Base-by-base conservation (phyloP, 2,329 filamentous ascomycete genomes). In the Acephala macrosclerotiorum region DNA sequence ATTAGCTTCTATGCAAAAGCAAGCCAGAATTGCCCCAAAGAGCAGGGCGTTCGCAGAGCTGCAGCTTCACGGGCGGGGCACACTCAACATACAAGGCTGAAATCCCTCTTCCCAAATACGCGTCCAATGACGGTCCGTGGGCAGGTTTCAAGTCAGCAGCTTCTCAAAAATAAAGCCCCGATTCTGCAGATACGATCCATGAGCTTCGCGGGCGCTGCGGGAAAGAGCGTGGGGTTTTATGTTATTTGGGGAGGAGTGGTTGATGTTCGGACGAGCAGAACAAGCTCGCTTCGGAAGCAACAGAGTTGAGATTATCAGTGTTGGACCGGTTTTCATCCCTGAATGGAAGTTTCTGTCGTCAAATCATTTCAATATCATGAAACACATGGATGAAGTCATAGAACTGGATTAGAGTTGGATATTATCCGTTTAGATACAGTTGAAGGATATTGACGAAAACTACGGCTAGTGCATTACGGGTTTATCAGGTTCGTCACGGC, bases 21-120 rank as follows among this genome's bases (percentile, higher is more conserved):
- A n/a, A n/a, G n/a, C n/a, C n/a, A n/a, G n/a, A n/a, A n/a, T n/a
- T n/a, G n/a, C n/a, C n/a, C n/a, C n/a, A 58, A 64, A 61, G 61
- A 57, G 3, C 45, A 25, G 7, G 7, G 45, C 45, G 58, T 47
- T 36, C 25, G 25, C 11, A 9, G 40, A 33, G 42, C 55, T 63
- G 60, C 47, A 45, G 35, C 51, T 61, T 12, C 29, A 53, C 61
- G 60, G 62, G 58, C 61, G 60, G 62, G 62, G 61, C 47, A 47
- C 29, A 56, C n/a, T n/a, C 29, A 58, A 63, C 66, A 65, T 63
- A 65, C 64, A 26, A 68, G 67, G 62, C 59, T 68, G 67, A 65
- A 61, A n/a, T 36, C 29, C 33, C 6, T 33, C 16, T 22, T 16
- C 12, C 22, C 5, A 49, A 53, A 22, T 18, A 22, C 6, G 16